Evolutionary conservation across 805 yeast genomes (phyloP).

Genomic region (Maudiozyma barnettii): DNA sequence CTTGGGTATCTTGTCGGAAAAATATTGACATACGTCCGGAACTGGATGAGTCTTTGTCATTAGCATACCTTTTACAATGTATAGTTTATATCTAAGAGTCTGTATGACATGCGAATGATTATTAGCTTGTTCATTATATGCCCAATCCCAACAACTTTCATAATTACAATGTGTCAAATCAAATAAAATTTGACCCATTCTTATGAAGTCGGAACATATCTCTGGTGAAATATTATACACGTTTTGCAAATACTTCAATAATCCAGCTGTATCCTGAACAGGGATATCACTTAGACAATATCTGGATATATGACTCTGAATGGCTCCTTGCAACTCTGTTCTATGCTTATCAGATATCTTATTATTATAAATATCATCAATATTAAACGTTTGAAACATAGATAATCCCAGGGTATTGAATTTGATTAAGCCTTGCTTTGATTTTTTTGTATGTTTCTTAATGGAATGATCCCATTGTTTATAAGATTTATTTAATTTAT

Average conservation of each 20-base stretch:
- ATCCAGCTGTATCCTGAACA: slow-evolving; percentile 13
- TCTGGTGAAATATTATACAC: slow-evolving; percentile 24
- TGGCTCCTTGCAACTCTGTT: slow-evolving; percentile 32
- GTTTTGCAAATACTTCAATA: slow-evolving; percentile 24
- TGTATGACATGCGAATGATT: neutral
- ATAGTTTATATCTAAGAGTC: slow-evolving; percentile 18
- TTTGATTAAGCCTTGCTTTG: slow-evolving; percentile 19
- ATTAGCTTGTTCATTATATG: neutral
- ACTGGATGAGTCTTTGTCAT: slow-evolving; percentile 11
- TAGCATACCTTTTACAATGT: slow-evolving; percentile 14
- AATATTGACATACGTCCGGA: slow-evolving; percentile 32
- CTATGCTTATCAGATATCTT: slow-evolving; percentile 19
- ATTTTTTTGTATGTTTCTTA: slow-evolving; percentile 21
- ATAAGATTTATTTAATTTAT: slow-evolving; percentile 22
- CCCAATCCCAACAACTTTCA: slow-evolving; percentile 43
- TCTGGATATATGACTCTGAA: slow-evolving; percentile 39
- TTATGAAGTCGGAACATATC: slow-evolving; percentile 31
- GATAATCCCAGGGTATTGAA: slow-evolving; percentile 23
- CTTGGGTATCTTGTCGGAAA: slow-evolving; percentile 25
- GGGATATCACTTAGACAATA: slow-evolving; percentile 37
- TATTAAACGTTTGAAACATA: slow-evolving; percentile 26
- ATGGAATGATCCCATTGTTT: slow-evolving; percentile 26
- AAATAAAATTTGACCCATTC: slow-evolving; percentile 35
- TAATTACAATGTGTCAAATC: slow-evolving; percentile 31
- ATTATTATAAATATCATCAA: slow-evolving; percentile 30